A percentile compares a stretch with the other conserved stretches of the same genome.
phyloP scores from a whole-genome alignment of 768 basidiomycete genomes.

The Suillus clintonianus region DNA sequence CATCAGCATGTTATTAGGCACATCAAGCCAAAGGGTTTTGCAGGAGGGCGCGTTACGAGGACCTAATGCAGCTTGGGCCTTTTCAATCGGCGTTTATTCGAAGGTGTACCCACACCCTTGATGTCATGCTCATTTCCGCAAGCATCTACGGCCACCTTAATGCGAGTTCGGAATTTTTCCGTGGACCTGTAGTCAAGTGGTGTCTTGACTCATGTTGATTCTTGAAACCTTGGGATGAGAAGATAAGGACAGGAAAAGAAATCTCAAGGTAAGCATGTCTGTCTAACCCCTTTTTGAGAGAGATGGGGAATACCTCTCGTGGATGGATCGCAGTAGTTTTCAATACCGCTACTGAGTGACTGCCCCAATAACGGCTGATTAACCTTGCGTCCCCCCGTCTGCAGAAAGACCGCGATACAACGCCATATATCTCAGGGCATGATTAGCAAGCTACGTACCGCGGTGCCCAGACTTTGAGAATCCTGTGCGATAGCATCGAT shows the following conservation, averaged over 20 bases:
- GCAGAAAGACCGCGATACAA: neutral
- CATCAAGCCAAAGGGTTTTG: neutral
- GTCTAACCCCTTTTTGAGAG: neutral
- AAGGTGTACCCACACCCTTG: neutral
- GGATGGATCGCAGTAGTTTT: neutral
- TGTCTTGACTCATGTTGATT: neutral
- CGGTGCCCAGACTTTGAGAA: neutral
- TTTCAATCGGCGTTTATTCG: slow-evolving; percentile 9
- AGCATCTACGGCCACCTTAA: neutral
- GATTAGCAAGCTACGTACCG: neutral
- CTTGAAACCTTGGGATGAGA: neutral
- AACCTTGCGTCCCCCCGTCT: too few species aligned
- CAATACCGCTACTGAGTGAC: neutral
- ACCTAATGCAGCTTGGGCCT: slow-evolving; percentile 1
- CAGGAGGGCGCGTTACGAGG: neutral
- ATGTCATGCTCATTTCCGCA: neutral
- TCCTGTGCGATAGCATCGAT: neutral
- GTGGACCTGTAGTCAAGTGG: neutral
- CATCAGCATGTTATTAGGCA: neutral
- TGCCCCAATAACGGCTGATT: neutral
- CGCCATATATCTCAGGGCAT: neutral
- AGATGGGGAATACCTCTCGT: neutral
- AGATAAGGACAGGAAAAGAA: slow-evolving; percentile 2
- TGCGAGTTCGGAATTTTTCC: neutral
- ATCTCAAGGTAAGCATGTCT: neutral